Evolutionary conservation across 176 grass and related monocot species (phyloP).

Genomic region (Eragrostis curvula): DNA sequence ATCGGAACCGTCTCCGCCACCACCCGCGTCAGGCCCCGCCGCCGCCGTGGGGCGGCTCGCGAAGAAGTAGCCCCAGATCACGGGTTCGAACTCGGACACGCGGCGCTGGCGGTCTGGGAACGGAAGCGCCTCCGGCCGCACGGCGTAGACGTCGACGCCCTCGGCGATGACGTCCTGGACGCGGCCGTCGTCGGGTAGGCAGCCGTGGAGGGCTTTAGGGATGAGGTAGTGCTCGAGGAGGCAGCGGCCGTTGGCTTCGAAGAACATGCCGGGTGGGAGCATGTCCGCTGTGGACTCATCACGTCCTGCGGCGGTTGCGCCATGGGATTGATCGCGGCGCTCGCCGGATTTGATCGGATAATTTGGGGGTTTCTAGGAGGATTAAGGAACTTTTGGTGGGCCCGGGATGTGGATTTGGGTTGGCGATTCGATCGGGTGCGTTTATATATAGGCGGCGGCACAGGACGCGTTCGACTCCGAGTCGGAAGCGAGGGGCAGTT

Average conservation of each 20-base stretch:
- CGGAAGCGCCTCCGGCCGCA: slow-evolving; percentile 2
- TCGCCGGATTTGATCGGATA: background rate
- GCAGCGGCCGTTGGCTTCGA: background rate
- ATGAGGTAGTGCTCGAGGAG: background rate
- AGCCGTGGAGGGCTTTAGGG: background rate
- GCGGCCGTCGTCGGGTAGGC: background rate
- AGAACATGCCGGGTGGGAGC: background rate
- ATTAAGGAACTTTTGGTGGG: no score
- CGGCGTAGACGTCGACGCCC: slow-evolving; percentile 21
- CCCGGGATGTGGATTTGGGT: no score
- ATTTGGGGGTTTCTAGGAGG: no score
- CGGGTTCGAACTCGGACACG: no score
- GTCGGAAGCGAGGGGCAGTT: no score
- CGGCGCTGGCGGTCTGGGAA: background rate
- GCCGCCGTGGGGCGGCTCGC: background rate
- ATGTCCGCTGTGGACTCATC: background rate
- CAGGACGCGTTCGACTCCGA: no score
- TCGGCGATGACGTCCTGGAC: background rate
- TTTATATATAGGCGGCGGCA: no score
- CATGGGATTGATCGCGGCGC: background rate
- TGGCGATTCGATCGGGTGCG: no score
- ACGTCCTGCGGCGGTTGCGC: no score
- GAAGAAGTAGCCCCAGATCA: background rate
- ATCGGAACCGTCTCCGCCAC: background rate
- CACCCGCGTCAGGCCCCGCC: background rate